Base-by-base conservation (phyloP, 163 green algal genomes). In the Scenedesmus sp. region DNA sequence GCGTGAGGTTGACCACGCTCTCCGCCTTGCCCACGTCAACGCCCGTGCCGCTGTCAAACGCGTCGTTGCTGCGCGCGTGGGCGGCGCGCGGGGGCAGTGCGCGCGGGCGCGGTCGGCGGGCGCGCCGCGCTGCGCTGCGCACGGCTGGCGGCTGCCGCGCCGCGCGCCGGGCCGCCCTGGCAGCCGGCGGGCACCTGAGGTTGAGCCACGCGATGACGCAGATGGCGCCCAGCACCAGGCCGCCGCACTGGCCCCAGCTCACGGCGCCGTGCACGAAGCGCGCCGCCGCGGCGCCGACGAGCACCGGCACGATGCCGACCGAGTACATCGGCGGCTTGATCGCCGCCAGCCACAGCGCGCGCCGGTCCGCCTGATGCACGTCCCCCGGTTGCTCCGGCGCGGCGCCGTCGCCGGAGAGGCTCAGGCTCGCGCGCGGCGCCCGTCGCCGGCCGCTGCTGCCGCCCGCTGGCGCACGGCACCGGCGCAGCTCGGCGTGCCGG, bases 301-400 rank as follows among this genome's bases (percentile, higher is more conserved):
- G 63, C 10, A 98, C 88, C 26, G 95, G 95, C 9, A 94, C 86
- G 34, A 96, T 78, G 18, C 88, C 92, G 0, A 98, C 95, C 5
- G 93, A 95, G 82, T 98, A 98, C 91, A 98, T 98, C 45, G 95
- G 95, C 10, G 88, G 87, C 85, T 98, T 98, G 53, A 97, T 90
- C 13, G 94, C 94, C 15, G 77, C 83, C 65, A 90, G 87, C 94
- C 93, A 97, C 22, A 98, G 87, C 63, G 67, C 53, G 13, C 60
- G 71, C 10, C 71, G 71, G 53, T 60, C 58, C 50, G n/a, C n/a
- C n/a, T n/a, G n/a, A n/a, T n/a, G n/a, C n/a, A n/a, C n/a, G n/a
- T n/a, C n/a, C n/a, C n/a, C n/a, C n/a, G n/a, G n/a, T n/a, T n/a
- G n/a, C n/a, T n/a, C n/a, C n/a, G n/a, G n/a, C n/a, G n/a, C n/a